Conservation (phyloP, 768 basidiomycete genomes). For the Termitomyces sp. region DNA sequence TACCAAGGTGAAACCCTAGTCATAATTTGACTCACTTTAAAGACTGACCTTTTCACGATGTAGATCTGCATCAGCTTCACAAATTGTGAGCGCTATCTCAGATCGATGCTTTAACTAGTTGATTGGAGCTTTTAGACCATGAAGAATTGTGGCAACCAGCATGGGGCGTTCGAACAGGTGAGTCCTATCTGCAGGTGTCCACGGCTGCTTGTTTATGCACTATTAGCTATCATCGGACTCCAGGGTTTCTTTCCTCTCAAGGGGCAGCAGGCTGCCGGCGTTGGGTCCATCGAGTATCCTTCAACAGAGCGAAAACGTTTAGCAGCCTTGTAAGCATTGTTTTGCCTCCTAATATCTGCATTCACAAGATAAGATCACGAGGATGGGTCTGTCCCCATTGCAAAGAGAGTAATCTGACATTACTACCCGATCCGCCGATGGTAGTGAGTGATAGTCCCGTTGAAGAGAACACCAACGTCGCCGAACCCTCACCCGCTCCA, state of each 20-base stretch:
- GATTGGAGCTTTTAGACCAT: slow-evolving; percentile 53
- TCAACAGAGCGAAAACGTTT: slow-evolving; percentile 70
- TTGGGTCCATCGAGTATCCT: slow-evolving; percentile 84
- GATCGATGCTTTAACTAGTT: slow-evolving; percentile 1
- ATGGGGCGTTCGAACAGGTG: slow-evolving; percentile 95
- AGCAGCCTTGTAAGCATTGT: slow-evolving; percentile 57
- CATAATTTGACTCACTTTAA: neutral
- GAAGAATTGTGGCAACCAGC: slow-evolving; percentile 98
- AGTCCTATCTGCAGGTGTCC: slow-evolving; percentile 12
- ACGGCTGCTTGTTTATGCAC: neutral
- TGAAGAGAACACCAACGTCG: neutral
- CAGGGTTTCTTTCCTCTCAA: slow-evolving; percentile 88
- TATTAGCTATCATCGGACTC: slow-evolving; percentile 74
- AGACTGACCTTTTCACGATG: slow-evolving; percentile 2
- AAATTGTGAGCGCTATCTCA: slow-evolving; percentile 51
- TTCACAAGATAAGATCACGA: slow-evolving; percentile 51
- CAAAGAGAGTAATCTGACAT: slow-evolving; percentile 55
- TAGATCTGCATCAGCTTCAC: slow-evolving; percentile 94
- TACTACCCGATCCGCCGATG: slow-evolving; percentile 61
- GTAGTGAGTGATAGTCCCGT: slow-evolving; percentile 2
- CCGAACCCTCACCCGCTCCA: neutral
- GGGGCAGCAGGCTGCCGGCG: slow-evolving; percentile 80
- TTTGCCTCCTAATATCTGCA: slow-evolving; percentile 1
- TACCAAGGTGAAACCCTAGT: slow-evolving; percentile 60
- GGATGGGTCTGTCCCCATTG: slow-evolving; percentile 79